These are phyloP conservation scores for Rhododendron williamsianum DNA, from an alignment of 148 eudicot genomes.

Conservation along the genomic window DNA sequence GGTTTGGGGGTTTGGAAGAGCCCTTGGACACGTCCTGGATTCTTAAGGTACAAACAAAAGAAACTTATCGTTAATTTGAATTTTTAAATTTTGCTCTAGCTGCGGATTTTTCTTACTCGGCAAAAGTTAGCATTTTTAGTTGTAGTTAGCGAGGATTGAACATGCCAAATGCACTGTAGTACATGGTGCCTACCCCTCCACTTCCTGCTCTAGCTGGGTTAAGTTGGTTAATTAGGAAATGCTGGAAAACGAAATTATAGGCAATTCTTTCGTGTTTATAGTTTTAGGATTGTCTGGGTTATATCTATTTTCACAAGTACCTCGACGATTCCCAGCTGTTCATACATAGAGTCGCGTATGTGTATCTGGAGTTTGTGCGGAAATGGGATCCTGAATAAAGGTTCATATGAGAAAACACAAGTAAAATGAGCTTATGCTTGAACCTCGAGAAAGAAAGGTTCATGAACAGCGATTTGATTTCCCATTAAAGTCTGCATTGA, in stretches of 20 bases:
- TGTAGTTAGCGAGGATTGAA: no score
- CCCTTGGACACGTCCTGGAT: conserved; percentile 35
- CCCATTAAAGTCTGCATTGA: conserved; percentile 6
- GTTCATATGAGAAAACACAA: no score
- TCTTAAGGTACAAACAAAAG: conserved; percentile 34
- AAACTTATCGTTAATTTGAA: background rate
- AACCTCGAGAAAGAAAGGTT: conserved; percentile 14
- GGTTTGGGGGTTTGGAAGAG: conserved; percentile 39
- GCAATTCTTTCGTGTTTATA: background rate
- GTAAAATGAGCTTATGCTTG: background rate
- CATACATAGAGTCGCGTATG: background rate
- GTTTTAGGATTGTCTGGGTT: background rate
- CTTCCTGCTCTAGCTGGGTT: no score
- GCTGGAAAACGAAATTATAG: background rate
- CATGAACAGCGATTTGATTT: conserved; percentile 1
- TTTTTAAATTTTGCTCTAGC: background rate
- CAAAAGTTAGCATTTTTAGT: no score
- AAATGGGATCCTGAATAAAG: background rate
- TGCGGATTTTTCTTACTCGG: no score
- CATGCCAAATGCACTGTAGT: no score
- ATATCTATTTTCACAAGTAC: background rate
- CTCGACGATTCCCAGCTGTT: background rate
- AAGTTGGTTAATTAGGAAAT: background rate
- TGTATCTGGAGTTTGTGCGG: background rate
- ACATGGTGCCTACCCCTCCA: no score